phyloP scores from a whole-genome alignment of 1,284 basidiomycete species.

The Rhodotorula sp. region DNA sequence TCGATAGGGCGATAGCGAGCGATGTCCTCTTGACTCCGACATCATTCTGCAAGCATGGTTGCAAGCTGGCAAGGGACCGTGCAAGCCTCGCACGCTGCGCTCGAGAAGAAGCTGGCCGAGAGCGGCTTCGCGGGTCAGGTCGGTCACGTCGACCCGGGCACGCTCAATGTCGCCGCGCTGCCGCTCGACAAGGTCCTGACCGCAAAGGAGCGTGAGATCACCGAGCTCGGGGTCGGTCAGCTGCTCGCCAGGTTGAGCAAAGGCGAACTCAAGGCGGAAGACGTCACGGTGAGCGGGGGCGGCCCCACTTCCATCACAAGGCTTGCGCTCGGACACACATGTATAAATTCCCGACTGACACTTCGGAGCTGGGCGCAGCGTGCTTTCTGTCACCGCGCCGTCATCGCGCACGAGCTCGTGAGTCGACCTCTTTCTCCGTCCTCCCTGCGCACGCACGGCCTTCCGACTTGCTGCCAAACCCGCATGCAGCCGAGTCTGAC shows the following conservation, averaged over 20 bases:
- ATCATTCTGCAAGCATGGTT: not conserved
- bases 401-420: slow-evolving; percentile 52
- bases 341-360: no score
- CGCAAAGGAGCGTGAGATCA: slow-evolving; percentile 64
- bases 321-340: no score
- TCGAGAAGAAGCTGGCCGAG: not conserved
- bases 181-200: slow-evolving; percentile 60
- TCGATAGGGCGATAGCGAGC: no score
- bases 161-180: slow-evolving; percentile 11
- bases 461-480: no score
- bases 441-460: not conserved
- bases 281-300: slow-evolving; percentile 43
- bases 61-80: not conserved
- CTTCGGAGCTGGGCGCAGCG: not conserved
- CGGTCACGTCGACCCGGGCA: not conserved
- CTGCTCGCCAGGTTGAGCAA: slow-evolving; percentile 46
- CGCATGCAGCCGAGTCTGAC: no score
- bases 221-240: slow-evolving; percentile 52
- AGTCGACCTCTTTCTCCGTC: slow-evolving; percentile 14
- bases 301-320: not conserved
- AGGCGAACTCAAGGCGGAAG: slow-evolving; percentile 42
- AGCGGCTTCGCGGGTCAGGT: not conserved
- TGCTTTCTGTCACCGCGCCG: slow-evolving; percentile 47
- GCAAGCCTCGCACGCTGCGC: not conserved
- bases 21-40: not conserved